Base-by-base conservation (phyloP, 768 basidiomycete species). In the Tulasnella sp. region DNA sequence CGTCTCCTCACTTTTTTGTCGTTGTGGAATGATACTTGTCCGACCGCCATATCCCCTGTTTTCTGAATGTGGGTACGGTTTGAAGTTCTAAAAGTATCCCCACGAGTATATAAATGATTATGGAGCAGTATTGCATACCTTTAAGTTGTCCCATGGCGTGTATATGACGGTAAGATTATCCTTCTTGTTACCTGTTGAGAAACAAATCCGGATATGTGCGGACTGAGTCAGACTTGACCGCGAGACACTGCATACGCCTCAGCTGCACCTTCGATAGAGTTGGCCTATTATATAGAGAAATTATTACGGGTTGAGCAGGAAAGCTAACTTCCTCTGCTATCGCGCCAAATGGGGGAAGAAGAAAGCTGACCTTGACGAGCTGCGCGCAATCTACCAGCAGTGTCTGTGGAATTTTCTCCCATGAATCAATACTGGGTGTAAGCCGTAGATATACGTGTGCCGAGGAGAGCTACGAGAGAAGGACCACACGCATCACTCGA, bases 361-460 rank as follows among this genome's bases (percentile, higher is more conserved):
- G n/a, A 22, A 31, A 48, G 17, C 19, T 53, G 54, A 60, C 61
- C 70, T 99, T 99, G 30, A 97, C 94, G 1, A 99, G 77, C 69
- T 98, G 96, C 1, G 90, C 90, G 62, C 89, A 89, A 70, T 98
- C 94, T 11, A 74, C 74, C 19, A 97, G 73, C 4, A 97, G 72
- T 1, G 78, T 73, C 56, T 84, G 77, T 0, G 96, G 92, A 38
- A 98, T 85, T n/a, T 73, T 70, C 4, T 98, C 92, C 90, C 92
- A 10, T 29, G 75, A 70, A 0, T 68, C 66, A 77, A 93, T 85
- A n/a, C 73, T 75, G 2, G 80, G 79, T 0, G 87, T 79, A 76
- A 97, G 81, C 31, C 93, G 85, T n/a, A 98, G 75, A 69, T 98
- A 98, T 42, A 98, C 93, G 70, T 97, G 92, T 0, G 93, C 92